Evolutionary conservation across 129 eudicot species (phyloP).

Genomic region (Centaurea solstitialis): DNA sequence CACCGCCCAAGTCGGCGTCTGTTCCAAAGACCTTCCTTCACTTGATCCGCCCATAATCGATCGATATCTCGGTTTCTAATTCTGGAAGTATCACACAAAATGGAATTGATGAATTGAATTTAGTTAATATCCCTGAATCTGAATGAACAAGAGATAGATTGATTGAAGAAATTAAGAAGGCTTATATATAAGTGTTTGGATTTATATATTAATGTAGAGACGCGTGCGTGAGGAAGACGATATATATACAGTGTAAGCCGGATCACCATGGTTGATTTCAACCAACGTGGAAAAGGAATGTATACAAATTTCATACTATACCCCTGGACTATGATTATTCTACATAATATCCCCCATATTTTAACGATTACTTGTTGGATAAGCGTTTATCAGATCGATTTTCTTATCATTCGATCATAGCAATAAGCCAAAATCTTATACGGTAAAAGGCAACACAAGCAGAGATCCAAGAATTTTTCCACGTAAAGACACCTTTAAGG

Average conservation of each 20-base stretch:
- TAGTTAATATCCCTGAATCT: too few species aligned
- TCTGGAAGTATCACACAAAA: not conserved
- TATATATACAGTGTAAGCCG: not conserved
- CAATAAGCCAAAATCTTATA: too few species aligned
- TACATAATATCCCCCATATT: not conserved
- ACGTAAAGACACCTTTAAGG: too few species aligned
- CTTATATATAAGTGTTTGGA: too few species aligned
- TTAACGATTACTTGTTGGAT: too few species aligned
- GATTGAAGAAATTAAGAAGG: not conserved
- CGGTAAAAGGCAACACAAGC: too few species aligned
- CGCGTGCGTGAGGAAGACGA: not conserved
- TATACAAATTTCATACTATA: too few species aligned
- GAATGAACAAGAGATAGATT: too few species aligned
- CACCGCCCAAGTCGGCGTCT: constrained; percentile 82
- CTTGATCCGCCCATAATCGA: constrained; percentile 50
- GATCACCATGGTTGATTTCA: not conserved
- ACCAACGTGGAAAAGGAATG: not conserved
- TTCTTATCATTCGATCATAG: too few species aligned
- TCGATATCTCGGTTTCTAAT: not conserved
- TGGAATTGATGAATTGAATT: not conserved
- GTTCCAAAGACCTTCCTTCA: constrained; percentile 65
- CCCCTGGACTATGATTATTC: not conserved
- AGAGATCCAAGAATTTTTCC: too few species aligned
- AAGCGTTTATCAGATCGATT: too few species aligned
- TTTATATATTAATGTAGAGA: not conserved